Conservation (phyloP, 148 eudicot species). For the Dianthus caryophyllus region DNA sequence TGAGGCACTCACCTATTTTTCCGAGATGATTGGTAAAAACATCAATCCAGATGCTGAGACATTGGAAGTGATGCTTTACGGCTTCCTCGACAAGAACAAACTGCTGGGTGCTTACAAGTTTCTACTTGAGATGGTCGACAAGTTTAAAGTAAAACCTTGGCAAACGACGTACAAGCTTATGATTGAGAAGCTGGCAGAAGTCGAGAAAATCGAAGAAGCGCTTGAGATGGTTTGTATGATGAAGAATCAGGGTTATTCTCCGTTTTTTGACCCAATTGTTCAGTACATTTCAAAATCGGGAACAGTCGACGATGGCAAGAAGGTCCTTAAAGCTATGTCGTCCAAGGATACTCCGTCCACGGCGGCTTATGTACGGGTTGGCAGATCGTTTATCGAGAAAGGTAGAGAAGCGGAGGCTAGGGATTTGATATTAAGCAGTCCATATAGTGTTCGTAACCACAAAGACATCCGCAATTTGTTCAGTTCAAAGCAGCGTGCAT, state of each 20-base stretch:
- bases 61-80: slow-evolving; percentile 58
- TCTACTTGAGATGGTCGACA: slow-evolving; percentile 61
- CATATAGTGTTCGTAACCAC: slow-evolving; percentile 55
- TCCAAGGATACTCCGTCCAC: slow-evolving; percentile 43
- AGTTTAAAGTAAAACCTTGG: slow-evolving; percentile 58
- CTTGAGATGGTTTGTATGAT: slow-evolving; percentile 50
- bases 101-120: slow-evolving; percentile 52
- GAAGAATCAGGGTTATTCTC: slow-evolving; percentile 73
- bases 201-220: slow-evolving; percentile 62
- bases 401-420: slow-evolving; percentile 77
- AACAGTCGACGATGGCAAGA: slow-evolving; percentile 57
- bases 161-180: slow-evolving; percentile 65
- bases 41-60: slow-evolving; percentile 63
- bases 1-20: slow-evolving; percentile 49
- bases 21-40: slow-evolving; percentile 56
- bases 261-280: slow-evolving; percentile 55
- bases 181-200: slow-evolving; percentile 53
- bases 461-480: slow-evolving; percentile 44
- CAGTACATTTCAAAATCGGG: slow-evolving; percentile 56
- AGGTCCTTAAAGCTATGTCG: slow-evolving; percentile 46
- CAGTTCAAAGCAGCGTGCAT: slow-evolving; percentile 28
- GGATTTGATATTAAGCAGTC: slow-evolving; percentile 67
- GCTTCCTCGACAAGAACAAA: slow-evolving; percentile 45
- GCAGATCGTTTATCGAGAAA: slow-evolving; percentile 47
- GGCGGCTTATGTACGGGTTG: slow-evolving; percentile 46